phyloP scores from a whole-genome alignment of 345 rosid species.

The Lepidium africanum region DNA sequence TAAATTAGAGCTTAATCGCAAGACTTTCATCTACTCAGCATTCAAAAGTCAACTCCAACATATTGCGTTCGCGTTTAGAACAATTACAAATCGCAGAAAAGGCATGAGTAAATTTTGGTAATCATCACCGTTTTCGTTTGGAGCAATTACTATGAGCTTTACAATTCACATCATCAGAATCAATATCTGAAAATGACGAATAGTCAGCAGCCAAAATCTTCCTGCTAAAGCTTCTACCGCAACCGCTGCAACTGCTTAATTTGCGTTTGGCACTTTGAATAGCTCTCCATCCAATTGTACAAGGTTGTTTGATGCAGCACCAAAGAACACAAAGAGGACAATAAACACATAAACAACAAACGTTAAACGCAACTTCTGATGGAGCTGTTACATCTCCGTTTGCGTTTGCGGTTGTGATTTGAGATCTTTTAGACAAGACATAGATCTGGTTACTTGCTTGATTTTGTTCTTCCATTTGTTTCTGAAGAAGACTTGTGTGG shows the following conservation, averaged over 20 bases:
- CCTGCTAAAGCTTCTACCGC: slow-evolving; percentile 26
- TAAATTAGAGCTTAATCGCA: no score
- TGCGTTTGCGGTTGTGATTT: not conserved
- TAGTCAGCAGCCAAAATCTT: slow-evolving; percentile 36
- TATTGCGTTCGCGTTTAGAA: slow-evolving; percentile 3
- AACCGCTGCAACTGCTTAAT: slow-evolving; percentile 27
- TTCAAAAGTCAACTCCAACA: slow-evolving; percentile 12
- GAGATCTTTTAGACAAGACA: not conserved
- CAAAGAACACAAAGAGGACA: slow-evolving; percentile 58
- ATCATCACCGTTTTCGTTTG: slow-evolving; percentile 5
- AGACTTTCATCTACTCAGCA: slow-evolving; percentile 5
- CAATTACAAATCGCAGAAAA: not conserved
- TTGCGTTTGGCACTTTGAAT: slow-evolving; percentile 22
- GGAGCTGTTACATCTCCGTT: slow-evolving; percentile 23
- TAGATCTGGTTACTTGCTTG: not conserved
- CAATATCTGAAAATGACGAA: slow-evolving; percentile 76
- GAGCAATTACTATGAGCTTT: slow-evolving; percentile 12
- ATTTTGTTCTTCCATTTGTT: slow-evolving; percentile 3
- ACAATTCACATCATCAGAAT: slow-evolving; percentile 30
- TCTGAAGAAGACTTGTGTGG: not conserved
- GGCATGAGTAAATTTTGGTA: not conserved
- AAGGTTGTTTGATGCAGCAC: slow-evolving; percentile 53
- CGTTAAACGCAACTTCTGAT: slow-evolving; percentile 41
- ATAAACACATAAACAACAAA: slow-evolving; percentile 45
- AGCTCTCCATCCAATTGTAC: slow-evolving; percentile 45